Conservation (phyloP, 192 early-diverging fungal genomes). For the Glomus cerebriforme region DNA sequence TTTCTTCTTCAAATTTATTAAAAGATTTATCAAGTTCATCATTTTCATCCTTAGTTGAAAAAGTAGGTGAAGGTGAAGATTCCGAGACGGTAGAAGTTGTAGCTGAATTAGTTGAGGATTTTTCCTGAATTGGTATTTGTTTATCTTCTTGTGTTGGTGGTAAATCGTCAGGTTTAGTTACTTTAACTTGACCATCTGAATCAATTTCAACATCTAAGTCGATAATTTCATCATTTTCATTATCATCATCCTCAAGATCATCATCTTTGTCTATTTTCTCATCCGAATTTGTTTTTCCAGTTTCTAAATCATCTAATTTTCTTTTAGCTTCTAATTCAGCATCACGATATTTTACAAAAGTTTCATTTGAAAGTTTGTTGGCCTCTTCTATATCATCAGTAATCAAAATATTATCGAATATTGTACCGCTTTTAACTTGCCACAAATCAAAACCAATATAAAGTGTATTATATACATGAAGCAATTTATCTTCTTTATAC, state of each 20-base stretch:
- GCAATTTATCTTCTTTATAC: slow-evolving; percentile 83
- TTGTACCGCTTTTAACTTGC: slow-evolving; percentile 90
- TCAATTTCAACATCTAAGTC: neutral
- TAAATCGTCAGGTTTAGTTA: slow-evolving; percentile 13
- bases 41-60: slow-evolving; percentile 23
- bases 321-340: slow-evolving; percentile 70
- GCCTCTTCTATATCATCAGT: slow-evolving; percentile 82
- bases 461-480: slow-evolving; percentile 84
- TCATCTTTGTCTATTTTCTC: slow-evolving; percentile 31
- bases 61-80: neutral
- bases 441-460: slow-evolving; percentile 94
- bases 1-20: slow-evolving; percentile 1
- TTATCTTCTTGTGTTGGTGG: neutral
- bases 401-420: slow-evolving; percentile 94
- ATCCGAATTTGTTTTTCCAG: slow-evolving; percentile 23
- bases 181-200: slow-evolving; percentile 8
- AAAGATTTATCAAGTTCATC: slow-evolving; percentile 32
- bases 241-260: slow-evolving; percentile 36
- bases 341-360: slow-evolving; percentile 63
- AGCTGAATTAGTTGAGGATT: neutral
- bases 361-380: slow-evolving; percentile 69
- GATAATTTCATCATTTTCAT: neutral
- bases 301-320: slow-evolving; percentile 47
- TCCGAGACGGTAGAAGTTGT: neutral
- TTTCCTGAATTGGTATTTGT: neutral